phyloP scores from a whole-genome alignment of 495 filamentous ascomycete genomes.

The Cercophora scortea region DNA sequence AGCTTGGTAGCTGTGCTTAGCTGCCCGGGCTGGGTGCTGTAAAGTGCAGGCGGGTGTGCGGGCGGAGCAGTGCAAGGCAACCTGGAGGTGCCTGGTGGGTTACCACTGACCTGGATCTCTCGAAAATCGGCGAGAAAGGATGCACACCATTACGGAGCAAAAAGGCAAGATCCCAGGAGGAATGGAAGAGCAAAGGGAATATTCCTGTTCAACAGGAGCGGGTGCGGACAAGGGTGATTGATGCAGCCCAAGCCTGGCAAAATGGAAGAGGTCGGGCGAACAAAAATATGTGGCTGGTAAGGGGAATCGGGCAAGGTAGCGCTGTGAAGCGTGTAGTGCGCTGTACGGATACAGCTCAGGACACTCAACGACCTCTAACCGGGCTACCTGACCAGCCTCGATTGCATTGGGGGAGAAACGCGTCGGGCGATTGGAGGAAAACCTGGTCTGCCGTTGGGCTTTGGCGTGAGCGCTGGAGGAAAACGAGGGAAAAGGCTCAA shows the following conservation, averaged over 20 bases:
- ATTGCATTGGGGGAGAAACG: too few relatives aligned
- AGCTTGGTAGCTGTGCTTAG: neutral
- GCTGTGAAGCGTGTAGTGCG: too few relatives aligned
- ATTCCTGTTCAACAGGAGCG: constrained; percentile 2
- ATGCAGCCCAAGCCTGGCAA: constrained; percentile 3
- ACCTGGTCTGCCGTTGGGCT: neutral
- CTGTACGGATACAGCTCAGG: too few relatives aligned
- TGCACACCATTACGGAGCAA: constrained; percentile 9
- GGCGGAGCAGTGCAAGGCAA: too few relatives aligned
- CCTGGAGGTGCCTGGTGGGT: too few relatives aligned
- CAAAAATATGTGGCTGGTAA: constrained; percentile 23
- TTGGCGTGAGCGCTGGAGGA: constrained; percentile 1
- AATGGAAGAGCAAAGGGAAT: constrained; percentile 7
- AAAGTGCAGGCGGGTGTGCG: too few relatives aligned
- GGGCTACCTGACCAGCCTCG: too few relatives aligned
- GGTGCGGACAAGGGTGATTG: constrained; percentile 2
- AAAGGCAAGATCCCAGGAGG: constrained; percentile 4
- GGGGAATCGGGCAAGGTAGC: constrained; percentile 3
- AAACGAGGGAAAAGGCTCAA: constrained; percentile 2
- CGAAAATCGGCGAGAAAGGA: constrained; percentile 1
- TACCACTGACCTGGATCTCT: constrained; percentile 9
- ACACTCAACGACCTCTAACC: too few relatives aligned
- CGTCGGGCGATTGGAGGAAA: too few relatives aligned
- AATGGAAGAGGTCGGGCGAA: constrained; percentile 20
- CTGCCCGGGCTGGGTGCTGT: too few relatives aligned